Conservation (phyloP, 1,139 yeast genomes). For the Candida albicans region DNA sequence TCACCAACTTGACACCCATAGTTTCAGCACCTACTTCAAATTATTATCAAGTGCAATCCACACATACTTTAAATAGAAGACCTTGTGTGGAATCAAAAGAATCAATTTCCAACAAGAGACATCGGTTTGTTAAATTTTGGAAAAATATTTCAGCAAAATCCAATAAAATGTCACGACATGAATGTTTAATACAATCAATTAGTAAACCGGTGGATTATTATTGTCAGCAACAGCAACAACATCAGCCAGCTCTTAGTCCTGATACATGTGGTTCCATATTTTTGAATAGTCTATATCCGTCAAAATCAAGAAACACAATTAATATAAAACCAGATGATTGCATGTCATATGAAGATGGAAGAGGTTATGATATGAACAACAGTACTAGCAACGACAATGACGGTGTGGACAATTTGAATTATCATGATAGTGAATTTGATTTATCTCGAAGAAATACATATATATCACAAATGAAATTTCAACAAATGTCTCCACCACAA, state of each 20-base stretch:
- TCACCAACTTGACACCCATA: background rate
- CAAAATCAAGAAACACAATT: conserved; percentile 7
- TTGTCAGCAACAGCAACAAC: background rate
- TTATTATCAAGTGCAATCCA: background rate
- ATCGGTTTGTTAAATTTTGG: conserved; percentile 8
- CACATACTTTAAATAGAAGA: background rate
- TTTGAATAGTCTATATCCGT: conserved; percentile 9
- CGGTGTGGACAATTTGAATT: background rate
- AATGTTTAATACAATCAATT: conserved; percentile 11
- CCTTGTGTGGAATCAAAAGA: conserved; percentile 8
- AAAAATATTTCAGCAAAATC: conserved; percentile 8
- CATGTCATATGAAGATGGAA: too few species aligned
- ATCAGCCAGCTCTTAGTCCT: background rate
- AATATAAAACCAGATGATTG: conserved; percentile 11
- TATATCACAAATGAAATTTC: conserved; percentile 6
- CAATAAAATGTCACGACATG: conserved; percentile 4
- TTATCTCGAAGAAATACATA: conserved; percentile 4
- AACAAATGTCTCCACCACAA: conserved; percentile 10
- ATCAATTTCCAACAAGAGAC: conserved; percentile 4
- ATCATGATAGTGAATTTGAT: background rate
- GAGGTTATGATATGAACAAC: background rate
- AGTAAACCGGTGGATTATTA: conserved; percentile 11
- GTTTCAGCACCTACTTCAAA: conserved; percentile 4
- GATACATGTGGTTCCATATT: conserved; percentile 5
- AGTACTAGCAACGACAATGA: background rate